A percentile compares a stretch with the other conserved stretches of the same genome.
Conservation (phyloP, 768 basidiomycete species). For the Tricholoma terreum region DNA sequence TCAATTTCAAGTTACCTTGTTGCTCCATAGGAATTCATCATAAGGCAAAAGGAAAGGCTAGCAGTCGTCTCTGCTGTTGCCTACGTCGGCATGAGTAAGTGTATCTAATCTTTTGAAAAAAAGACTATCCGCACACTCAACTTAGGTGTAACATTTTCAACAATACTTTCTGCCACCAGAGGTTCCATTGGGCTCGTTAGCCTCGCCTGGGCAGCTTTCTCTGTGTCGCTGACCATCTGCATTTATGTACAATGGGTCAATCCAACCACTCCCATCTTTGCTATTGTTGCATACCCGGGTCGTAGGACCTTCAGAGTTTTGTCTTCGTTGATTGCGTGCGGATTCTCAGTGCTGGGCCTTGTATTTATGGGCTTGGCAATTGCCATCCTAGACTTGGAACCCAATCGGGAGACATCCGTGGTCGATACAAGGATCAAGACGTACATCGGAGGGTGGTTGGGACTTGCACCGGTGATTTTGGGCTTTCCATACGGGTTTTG, state of each 20-base stretch:
- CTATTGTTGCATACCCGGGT: not conserved
- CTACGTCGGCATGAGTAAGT: not conserved
- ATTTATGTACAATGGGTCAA: not conserved
- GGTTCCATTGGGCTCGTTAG: not conserved
- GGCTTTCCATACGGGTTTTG: too few relatives aligned
- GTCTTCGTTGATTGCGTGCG: not conserved
- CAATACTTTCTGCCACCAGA: not conserved
- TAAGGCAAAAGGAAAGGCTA: not conserved
- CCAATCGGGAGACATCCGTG: not conserved
- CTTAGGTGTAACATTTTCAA: not conserved
- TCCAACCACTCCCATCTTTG: not conserved
- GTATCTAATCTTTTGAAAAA: too few relatives aligned
- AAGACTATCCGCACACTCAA: too few relatives aligned
- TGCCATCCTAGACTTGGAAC: not conserved
- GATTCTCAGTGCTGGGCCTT: not conserved
- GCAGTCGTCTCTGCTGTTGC: not conserved
- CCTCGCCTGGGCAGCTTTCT: not conserved
- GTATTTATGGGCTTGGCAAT: not conserved
- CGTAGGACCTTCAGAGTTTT: not conserved
- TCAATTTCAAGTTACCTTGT: too few relatives aligned
- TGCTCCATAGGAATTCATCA: not conserved
- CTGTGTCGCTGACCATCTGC: not conserved
- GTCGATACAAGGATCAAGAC: not conserved
- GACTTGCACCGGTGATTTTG: not conserved
- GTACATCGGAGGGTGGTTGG: not conserved